Percentiles rank a stretch among this genome's conserved stretches.
These are phyloP conservation scores for Ceratobasidium sp. DNA, from an alignment of 1,284 basidiomycete species.

Conservation along the genomic window DNA sequence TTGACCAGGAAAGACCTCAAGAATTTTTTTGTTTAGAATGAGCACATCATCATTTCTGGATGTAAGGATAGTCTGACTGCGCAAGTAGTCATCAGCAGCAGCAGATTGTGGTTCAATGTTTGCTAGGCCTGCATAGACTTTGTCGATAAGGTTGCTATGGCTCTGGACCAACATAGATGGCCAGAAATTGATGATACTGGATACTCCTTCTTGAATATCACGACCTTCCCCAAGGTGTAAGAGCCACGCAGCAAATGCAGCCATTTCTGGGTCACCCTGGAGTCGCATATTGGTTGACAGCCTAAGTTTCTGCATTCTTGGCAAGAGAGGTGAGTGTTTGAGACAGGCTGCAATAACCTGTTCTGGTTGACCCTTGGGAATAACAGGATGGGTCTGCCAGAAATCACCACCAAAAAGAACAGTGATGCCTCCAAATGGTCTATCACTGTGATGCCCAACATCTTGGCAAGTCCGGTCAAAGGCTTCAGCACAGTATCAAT, in stretches of 20 bases:
- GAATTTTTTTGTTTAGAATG: too few relatives aligned
- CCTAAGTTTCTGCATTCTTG: conserved; percentile 45
- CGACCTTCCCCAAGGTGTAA: conserved; percentile 54
- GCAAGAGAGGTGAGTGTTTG: conserved; percentile 33
- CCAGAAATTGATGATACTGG: conserved; percentile 48
- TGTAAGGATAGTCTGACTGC: too few relatives aligned
- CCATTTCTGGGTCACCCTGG: conserved; percentile 43
- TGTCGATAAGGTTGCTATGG: conserved; percentile 47
- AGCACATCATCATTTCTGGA: too few relatives aligned
- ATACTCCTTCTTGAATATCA: conserved; percentile 36
- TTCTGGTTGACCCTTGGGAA: conserved; percentile 49
- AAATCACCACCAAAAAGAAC: conserved; percentile 56
- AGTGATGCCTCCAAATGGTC: conserved; percentile 54
- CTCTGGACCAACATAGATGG: conserved; percentile 45
- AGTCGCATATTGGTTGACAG: conserved; percentile 54
- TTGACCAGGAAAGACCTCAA: too few relatives aligned
- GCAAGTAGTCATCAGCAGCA: too few relatives aligned
- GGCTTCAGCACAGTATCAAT: conserved; percentile 49
- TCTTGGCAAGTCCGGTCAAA: conserved; percentile 51
- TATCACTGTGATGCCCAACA: conserved; percentile 43
- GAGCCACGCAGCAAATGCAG: conserved; percentile 54
- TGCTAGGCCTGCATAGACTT: conserved; percentile 49
- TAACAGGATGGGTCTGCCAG: conserved; percentile 54
- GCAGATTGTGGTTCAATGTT: too few relatives aligned
- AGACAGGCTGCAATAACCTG: conserved; percentile 52